phyloP scores from a whole-genome alignment of 2,329 filamentous ascomycete species.

The Arthrobotrys iridis region DNA sequence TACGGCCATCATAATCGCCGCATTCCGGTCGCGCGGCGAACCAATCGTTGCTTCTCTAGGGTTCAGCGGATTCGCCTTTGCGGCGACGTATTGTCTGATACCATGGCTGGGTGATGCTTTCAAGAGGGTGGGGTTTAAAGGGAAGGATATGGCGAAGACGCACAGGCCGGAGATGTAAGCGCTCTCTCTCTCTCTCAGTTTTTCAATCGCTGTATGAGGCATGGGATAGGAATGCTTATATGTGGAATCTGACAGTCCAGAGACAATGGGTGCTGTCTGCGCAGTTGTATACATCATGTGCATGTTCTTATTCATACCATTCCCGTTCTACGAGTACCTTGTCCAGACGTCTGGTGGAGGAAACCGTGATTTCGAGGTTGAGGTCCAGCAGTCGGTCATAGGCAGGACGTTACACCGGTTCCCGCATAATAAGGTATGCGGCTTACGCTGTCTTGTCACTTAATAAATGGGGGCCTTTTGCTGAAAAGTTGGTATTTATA shows the following conservation, averaged over 20 bases:
- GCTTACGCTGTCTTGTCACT: too few species aligned
- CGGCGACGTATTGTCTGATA: conserved; percentile 83
- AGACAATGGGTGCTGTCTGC: conserved; percentile 94
- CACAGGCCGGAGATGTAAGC: conserved; percentile 77
- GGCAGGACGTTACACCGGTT: conserved; percentile 90
- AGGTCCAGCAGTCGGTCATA: conserved; percentile 74
- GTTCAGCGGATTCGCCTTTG: conserved; percentile 84
- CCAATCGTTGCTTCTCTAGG: conserved; percentile 88
- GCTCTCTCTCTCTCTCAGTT: conserved; percentile 11
- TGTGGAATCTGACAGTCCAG: conserved; percentile 69
- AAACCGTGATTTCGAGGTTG: conserved; percentile 84
- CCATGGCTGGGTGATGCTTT: conserved; percentile 93
- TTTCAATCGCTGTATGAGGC: neutral
- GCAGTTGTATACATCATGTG: conserved; percentile 90
- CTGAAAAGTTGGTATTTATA: conserved; percentile 61
- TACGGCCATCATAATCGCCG: conserved; percentile 78
- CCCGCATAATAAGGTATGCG: conserved; percentile 84
- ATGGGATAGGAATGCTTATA: conserved; percentile 14
- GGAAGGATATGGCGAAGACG: conserved; percentile 84
- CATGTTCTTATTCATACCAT: conserved; percentile 92
- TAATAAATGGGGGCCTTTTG: too few species aligned
- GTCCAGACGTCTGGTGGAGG: conserved; percentile 93
- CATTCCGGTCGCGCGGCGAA: conserved; percentile 84
- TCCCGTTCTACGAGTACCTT: conserved; percentile 98
- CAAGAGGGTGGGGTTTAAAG: conserved; percentile 86